Conservation (phyloP, 441 rosid genomes). For the Codiaeum variegatum region DNA sequence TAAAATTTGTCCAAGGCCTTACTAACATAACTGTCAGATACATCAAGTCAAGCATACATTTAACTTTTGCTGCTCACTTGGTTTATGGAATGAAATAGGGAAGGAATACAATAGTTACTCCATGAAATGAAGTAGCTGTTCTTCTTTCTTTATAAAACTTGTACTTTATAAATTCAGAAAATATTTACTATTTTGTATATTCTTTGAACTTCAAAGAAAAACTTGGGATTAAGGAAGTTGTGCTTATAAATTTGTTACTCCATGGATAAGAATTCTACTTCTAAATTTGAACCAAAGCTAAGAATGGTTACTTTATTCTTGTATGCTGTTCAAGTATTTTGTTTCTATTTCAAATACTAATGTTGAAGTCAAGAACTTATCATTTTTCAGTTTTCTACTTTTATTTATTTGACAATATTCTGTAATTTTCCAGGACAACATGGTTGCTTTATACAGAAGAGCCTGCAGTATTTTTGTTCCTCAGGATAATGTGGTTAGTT, state of each 20-base stretch:
- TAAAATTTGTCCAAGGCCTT: neutral
- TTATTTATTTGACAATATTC: constrained; percentile 17
- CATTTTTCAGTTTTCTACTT: constrained; percentile 1
- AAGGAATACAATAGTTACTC: too few relatives aligned
- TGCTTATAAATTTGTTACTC: too few relatives aligned
- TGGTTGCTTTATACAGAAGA: constrained; percentile 34
- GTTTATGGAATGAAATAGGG: too few relatives aligned
- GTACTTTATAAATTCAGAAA: too few relatives aligned
- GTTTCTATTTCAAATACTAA: neutral
- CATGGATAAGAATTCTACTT: too few relatives aligned
- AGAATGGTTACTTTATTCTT: too few relatives aligned
- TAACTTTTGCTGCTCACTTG: neutral
- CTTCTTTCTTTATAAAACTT: too few relatives aligned
- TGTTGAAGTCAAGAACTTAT: neutral
- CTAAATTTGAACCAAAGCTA: too few relatives aligned
- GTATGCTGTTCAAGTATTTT: neutral
- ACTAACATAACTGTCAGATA: neutral
- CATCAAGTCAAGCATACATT: neutral
- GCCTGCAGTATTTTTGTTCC: constrained; percentile 47
- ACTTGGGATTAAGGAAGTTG: too few relatives aligned
- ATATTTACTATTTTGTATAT: too few relatives aligned
- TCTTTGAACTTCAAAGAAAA: too few relatives aligned
- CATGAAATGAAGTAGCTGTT: too few relatives aligned
- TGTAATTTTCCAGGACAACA: constrained; percentile 49
- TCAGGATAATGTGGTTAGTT: constrained; percentile 40